Evolutionary conservation across 2,329 filamentous ascomycete genomes (phyloP).

Genomic region (Fusarium mundagurra): DNA sequence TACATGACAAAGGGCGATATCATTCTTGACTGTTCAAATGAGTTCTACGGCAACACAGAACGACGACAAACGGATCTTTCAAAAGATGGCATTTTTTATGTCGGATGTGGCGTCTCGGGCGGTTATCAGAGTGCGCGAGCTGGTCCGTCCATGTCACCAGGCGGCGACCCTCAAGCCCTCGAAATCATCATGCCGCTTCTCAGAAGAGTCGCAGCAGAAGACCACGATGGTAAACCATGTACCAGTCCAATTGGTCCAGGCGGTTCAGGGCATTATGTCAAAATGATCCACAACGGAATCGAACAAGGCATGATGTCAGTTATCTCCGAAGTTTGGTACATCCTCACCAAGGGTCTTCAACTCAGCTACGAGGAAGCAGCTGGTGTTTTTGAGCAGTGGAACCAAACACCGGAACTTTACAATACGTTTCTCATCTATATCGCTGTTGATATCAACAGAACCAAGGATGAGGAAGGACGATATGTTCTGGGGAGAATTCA

Average conservation of each 20-base stretch:
- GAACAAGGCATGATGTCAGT: slow-evolving; percentile 3
- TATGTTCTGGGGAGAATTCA: neutral
- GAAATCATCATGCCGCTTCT: neutral
- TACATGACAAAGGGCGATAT: neutral
- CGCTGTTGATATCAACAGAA: neutral
- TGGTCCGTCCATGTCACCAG: neutral
- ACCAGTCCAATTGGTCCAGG: neutral
- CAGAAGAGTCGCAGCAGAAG: neutral
- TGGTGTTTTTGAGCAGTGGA: neutral
- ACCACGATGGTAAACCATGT: accelerated
- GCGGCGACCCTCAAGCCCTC: neutral
- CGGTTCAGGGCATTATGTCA: neutral
- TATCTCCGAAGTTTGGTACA: neutral
- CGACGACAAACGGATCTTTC: neutral
- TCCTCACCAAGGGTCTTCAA: neutral
- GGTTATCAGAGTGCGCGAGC: neutral
- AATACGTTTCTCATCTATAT: neutral
- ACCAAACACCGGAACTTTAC: neutral
- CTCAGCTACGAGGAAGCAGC: neutral
- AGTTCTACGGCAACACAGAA: slow-evolving; percentile 11
- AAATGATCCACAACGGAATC: neutral
- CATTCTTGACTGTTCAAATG: slow-evolving; percentile 1
- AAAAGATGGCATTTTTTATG: neutral
- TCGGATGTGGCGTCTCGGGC: neutral
- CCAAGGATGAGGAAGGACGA: accelerated